Base-by-base conservation (phyloP, 331 rosid genomes). In the Acacia concinna region DNA sequence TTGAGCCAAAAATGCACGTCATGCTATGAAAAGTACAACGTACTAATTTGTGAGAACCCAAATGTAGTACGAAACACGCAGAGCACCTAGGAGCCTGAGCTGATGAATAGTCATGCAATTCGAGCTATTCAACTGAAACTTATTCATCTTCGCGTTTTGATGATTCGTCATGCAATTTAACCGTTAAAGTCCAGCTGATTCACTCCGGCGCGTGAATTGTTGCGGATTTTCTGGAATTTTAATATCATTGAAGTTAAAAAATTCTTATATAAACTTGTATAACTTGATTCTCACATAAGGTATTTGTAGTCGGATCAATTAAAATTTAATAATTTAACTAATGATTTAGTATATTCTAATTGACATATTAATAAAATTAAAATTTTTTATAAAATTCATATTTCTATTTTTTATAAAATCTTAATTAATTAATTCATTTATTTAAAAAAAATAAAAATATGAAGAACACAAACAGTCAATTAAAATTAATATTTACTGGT, bases 41-140 rank as follows among this genome's bases (percentile, higher is more conserved):
- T 46, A 41, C 56, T 6, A 20, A 2, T 37, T 37, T 11, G 30
- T n/a, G 1, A 34, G 8, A n/a, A n/a, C 20, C 13, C 18, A 37
- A 67, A 67, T 67, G 71, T 38, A 8, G 72, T 67, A 37, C 72
- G 25, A 21, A 37, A 67, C 43, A 8, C 71, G 49, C 49, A 66
- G 17, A 6, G 17, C 2, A 65, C 15, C 3, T 2, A 35, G 30
- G 17, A 32, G 6, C 18, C 71, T 34, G 44, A 65, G 71, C 14
- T 1, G 70, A 65, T 34, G 47, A 66, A 66, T 59, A 6, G 7
- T 57, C 31, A 23, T 23, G 64, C 32, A 57, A 10, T 25, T 54
- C 20, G 32, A 62, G 5, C 2, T n/a, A 62, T 15, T 57, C 23
- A 65, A 65, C 8, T 8, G 44, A 65, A 35, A 65, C 28, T 65